Evolutionary conservation across 805 yeast genomes (phyloP).

Genomic region (Kodamaea nitidulidarum): DNA sequence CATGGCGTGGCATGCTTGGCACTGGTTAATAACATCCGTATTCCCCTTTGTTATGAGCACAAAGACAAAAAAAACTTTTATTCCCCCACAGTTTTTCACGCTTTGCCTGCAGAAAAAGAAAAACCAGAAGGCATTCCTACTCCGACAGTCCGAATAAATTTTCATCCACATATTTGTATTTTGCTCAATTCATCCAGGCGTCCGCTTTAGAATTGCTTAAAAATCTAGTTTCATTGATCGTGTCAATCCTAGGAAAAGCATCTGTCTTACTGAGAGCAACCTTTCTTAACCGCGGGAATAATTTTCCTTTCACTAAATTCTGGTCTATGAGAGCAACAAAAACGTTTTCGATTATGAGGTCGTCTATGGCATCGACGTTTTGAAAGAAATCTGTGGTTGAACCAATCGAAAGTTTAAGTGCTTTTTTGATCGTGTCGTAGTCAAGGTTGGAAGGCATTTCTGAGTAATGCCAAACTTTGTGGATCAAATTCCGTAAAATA

Average conservation of each 20-base stretch:
- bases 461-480: constrained; percentile 26
- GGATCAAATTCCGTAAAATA: constrained; percentile 43
- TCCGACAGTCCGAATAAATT: constrained; percentile 1
- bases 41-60: not conserved
- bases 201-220: constrained; percentile 10
- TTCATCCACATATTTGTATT: constrained; percentile 1
- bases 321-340: constrained; percentile 50
- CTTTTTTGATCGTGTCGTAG: constrained; percentile 25
- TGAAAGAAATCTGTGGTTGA: constrained; percentile 5
- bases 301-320: constrained; percentile 50
- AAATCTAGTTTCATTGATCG: constrained; percentile 17
- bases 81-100: not conserved
- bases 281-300: constrained; percentile 37
- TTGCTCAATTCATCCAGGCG: constrained; percentile 13
- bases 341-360: constrained; percentile 46
- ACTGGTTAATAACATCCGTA: not conserved
- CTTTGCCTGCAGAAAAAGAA: not conserved
- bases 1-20: not conserved
- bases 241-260: constrained; percentile 35
- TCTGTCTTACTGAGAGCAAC: constrained; percentile 41
- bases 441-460: constrained; percentile 25
- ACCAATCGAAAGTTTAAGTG: constrained; percentile 16
- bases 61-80: not conserved
- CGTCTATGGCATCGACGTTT: constrained; percentile 21
- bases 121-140: constrained; percentile 3